Conservation (phyloP, 208 protist genomes). For the Leishmania lainsoni region DNA sequence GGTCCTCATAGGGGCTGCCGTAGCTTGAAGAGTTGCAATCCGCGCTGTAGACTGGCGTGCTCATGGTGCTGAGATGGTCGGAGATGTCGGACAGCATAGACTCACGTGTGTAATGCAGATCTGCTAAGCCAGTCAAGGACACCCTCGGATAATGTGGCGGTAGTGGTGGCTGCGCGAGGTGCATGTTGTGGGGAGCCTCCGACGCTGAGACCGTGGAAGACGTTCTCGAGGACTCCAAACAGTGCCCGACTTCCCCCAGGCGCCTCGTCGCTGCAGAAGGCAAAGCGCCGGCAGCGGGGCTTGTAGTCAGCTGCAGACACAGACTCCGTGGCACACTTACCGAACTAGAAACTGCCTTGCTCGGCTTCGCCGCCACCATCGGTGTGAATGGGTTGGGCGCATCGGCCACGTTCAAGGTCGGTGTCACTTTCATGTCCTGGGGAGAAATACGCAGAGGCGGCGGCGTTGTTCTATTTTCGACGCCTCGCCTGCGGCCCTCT, state of each 20-base stretch:
- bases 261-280: background rate
- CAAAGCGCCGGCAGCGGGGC: background rate
- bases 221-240: background rate
- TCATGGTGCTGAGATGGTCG: constrained; percentile 15
- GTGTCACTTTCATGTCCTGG: background rate
- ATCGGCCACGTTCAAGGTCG: background rate
- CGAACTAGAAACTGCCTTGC: background rate
- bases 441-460: too few species aligned
- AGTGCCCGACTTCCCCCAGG: background rate
- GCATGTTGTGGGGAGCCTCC: background rate
- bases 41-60: constrained; percentile 1
- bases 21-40: constrained; percentile 4
- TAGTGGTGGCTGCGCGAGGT: background rate
- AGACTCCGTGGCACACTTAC: background rate
- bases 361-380: background rate
- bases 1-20: background rate
- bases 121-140: background rate
- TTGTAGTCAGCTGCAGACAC: background rate
- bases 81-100: constrained; percentile 43
- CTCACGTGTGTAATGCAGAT: constrained; percentile 21
- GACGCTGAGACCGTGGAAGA: background rate
- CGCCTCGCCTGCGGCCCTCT: background rate
- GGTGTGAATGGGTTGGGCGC: background rate
- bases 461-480: background rate
- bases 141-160: background rate